Percentiles rank a stretch among this genome's conserved stretches.
Evolutionary conservation across 2,329 filamentous ascomycete species (phyloP).

Genomic region (Exophiala spinifera): DNA sequence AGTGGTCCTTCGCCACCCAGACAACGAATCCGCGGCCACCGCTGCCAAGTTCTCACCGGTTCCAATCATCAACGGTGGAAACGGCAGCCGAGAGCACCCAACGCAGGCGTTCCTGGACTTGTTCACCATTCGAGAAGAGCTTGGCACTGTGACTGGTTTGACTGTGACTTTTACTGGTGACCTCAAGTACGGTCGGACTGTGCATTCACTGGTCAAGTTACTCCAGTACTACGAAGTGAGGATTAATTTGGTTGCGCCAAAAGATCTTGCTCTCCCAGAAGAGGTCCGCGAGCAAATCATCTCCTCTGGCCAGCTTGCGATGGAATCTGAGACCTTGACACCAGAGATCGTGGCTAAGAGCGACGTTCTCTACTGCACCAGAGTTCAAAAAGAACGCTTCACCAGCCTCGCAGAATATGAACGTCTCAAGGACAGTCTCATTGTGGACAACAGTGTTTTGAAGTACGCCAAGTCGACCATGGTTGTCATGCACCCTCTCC

Average conservation of each 20-base stretch:
- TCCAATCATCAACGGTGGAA: conserved; percentile 94
- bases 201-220: conserved; percentile 91
- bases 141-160: conserved; percentile 90
- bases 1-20: conserved; percentile 90
- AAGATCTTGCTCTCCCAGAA: conserved; percentile 70
- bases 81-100: conserved; percentile 92
- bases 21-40: conserved; percentile 73
- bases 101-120: conserved; percentile 97
- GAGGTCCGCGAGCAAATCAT: conserved; percentile 71
- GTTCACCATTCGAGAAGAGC: conserved; percentile 96
- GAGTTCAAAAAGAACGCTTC: conserved; percentile 96
- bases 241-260: conserved; percentile 85
- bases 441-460: conserved; percentile 85
- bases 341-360: conserved; percentile 80
- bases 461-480: conserved; percentile 89
- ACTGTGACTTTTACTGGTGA: conserved; percentile 97
- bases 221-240: conserved; percentile 94
- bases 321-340: conserved; percentile 74
- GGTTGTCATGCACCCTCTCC: conserved; percentile 93
- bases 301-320: conserved; percentile 70
- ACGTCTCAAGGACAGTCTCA: conserved; percentile 78
- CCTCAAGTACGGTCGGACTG: conserved; percentile 85
- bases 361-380: conserved; percentile 94
- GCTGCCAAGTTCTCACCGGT: conserved; percentile 85
- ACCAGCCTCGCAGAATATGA: conserved; percentile 77